Evolutionary conservation across 1,284 basidiomycete genomes (phyloP), one percentile per base, ranked within the genome.

Genomic region (Paramarasmius palmivorus): DNA sequence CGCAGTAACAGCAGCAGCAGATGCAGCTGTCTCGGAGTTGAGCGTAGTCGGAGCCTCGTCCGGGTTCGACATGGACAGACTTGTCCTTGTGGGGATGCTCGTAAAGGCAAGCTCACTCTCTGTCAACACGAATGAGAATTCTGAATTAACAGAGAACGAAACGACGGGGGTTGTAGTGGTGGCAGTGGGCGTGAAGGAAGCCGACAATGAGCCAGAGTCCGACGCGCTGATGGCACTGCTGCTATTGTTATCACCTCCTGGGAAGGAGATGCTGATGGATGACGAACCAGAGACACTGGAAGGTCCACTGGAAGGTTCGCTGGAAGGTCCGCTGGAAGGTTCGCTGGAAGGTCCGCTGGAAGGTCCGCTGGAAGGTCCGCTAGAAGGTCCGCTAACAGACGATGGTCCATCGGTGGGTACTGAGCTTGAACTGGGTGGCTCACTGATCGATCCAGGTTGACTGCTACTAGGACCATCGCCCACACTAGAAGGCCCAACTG

Each of bases 41-140:
- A 75, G 9, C 1, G 79, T 81, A 1, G 80, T 79, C 7, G 74
- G 66, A 0, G 75, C 65, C 52, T 73, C 68, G 60, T 90, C 88
- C 8, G 88, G 84, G 64, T 86, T 62, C 8, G 78, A 76, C n/a
- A 76, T 61, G 0, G 80, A 75, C 6, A 50, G 50, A 3, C 63
- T 52, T 8, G 58, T 15, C 6, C 69, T 63, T 0, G 74, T 60
- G 1, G 66, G 10, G 12, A 65, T 50, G 7, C 68, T 60, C 12
- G 70, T 67, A 34, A 79, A 57, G 10, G 80, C 71, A 20, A 86
- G 68, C 3, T 76, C 70, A 3, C 73, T 67, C 59, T 74, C 64
- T 2, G 81, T 76, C 37, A 71, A 56, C 50, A 76, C 63, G 67
- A 72, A 74, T 1, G 70, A 66, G 35, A 75, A 65, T 25, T 66